Conservation (phyloP, 2,329 filamentous ascomycete species). For the Salinomyces thailandicus region DNA sequence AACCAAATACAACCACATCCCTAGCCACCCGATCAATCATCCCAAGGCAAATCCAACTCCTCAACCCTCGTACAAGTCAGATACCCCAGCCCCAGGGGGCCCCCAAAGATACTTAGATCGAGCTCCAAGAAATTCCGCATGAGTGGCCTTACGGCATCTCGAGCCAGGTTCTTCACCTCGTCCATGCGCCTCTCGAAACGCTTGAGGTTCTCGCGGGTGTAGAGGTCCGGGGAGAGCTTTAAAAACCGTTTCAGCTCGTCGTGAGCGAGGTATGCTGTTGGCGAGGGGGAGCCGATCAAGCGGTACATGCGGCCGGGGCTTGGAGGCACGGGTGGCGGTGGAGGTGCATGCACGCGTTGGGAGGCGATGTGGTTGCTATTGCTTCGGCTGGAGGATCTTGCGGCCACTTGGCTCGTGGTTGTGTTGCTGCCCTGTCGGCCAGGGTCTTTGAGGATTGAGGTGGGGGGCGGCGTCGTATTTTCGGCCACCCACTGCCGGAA, state of each 20-base stretch:
- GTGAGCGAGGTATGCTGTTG: slow-evolving; percentile 60
- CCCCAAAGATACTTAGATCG: slow-evolving; percentile 42
- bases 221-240: slow-evolving; percentile 58
- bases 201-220: slow-evolving; percentile 74
- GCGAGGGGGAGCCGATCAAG: slow-evolving; percentile 53
- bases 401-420: no score
- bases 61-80: slow-evolving; percentile 55
- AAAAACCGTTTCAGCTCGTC: slow-evolving; percentile 88
- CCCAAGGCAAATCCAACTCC: slow-evolving; percentile 54
- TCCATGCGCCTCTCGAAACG: slow-evolving; percentile 80
- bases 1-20: no score
- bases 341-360: slow-evolving; percentile 22
- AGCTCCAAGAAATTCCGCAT: slow-evolving; percentile 80
- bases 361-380: slow-evolving; percentile 20
- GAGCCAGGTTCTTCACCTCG: slow-evolving; percentile 74
- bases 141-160: slow-evolving; percentile 71
- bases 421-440: no score
- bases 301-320: slow-evolving; percentile 66
- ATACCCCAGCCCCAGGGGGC: slow-evolving; percentile 42
- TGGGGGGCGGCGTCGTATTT: slow-evolving; percentile 64
- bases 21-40: no score
- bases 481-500: slow-evolving; percentile 93
- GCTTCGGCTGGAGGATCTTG: slow-evolving; percentile 9
- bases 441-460: slow-evolving; percentile 38
- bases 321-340: slow-evolving; percentile 26